Percentiles rank a stretch among this genome's conserved stretches.
Evolutionary conservation across 192 early-diverging fungal genomes (phyloP).

Genomic region (Entomortierella beljakovae): DNA sequence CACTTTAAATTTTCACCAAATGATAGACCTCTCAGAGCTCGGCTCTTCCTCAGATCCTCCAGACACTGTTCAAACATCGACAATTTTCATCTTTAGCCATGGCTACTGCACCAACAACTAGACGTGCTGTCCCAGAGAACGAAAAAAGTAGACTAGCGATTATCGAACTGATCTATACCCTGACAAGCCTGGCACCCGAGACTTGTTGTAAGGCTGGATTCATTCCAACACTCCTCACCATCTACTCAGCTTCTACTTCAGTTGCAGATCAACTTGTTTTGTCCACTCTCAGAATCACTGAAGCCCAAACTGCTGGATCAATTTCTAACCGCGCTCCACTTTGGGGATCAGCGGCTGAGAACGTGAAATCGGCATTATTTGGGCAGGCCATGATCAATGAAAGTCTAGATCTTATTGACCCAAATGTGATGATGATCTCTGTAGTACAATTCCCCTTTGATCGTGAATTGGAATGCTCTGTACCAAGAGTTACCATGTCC

Average conservation of each 20-base stretch:
- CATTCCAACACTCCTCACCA: constrained; percentile 58
- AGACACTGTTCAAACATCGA: constrained; percentile 54
- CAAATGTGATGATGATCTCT: constrained; percentile 70
- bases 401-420: constrained; percentile 70
- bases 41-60: constrained; percentile 47
- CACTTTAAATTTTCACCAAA: background rate
- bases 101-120: constrained; percentile 49
- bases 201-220: constrained; percentile 61
- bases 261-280: constrained; percentile 68
- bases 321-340: constrained; percentile 66
- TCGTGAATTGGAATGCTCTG: constrained; percentile 38
- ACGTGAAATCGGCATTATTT: constrained; percentile 46
- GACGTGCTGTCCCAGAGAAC: constrained; percentile 33
- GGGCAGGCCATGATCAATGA: constrained; percentile 64
- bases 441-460: constrained; percentile 65
- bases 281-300: constrained; percentile 66
- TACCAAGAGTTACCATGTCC: background rate
- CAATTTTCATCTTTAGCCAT: constrained; percentile 48
- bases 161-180: constrained; percentile 59
- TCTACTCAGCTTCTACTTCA: constrained; percentile 69
- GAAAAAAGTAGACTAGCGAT: constrained; percentile 57
- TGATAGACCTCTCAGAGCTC: constrained; percentile 39
- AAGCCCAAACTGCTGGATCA: constrained; percentile 65
- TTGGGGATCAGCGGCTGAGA: constrained; percentile 68
- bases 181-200: constrained; percentile 64